These are phyloP conservation scores for Lotmaria passim DNA, from an alignment of 208 protist species.

Conservation along the genomic window DNA sequence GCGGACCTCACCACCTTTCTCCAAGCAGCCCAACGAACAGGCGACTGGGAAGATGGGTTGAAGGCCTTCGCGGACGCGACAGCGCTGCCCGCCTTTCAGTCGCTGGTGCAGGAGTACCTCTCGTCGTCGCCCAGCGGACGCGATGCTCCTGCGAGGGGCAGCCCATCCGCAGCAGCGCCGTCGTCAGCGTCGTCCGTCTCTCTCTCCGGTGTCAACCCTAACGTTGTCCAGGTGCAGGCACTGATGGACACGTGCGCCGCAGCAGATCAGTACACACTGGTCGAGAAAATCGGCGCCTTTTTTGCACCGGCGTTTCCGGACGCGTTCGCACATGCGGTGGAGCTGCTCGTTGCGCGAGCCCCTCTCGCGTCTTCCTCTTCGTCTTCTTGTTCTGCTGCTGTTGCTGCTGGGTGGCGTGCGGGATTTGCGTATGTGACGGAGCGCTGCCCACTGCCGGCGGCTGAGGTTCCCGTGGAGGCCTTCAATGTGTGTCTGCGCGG, in stretches of 20 bases:
- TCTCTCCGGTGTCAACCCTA: constrained; percentile 40
- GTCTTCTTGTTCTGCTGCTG: not conserved
- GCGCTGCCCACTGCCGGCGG: constrained; percentile 34
- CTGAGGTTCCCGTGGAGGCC: constrained; percentile 68
- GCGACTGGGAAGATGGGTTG: constrained; percentile 78
- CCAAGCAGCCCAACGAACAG: constrained; percentile 49
- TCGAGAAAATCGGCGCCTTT: constrained; percentile 47
- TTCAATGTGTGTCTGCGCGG: constrained; percentile 73
- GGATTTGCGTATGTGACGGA: constrained; percentile 51
- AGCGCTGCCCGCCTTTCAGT: constrained; percentile 14
- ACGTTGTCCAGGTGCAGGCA: constrained; percentile 45
- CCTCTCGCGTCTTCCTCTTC: not conserved
- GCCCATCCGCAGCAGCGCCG: not conserved
- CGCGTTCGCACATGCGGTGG: constrained; percentile 41
- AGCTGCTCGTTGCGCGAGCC: constrained; percentile 21
- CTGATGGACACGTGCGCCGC: constrained; percentile 63
- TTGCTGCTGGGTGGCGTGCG: constrained; percentile 31
- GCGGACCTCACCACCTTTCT: constrained; percentile 76
- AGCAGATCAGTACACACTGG: constrained; percentile 54
- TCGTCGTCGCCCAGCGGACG: not conserved
- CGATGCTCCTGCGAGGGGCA: too few relatives aligned
- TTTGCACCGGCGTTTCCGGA: constrained; percentile 47
- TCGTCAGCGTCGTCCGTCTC: constrained; percentile 5
- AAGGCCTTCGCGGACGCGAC: constrained; percentile 54
- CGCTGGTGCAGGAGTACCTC: constrained; percentile 3